These are phyloP conservation scores for Hypoxylon fuscum DNA, from an alignment of 495 filamentous ascomycete genomes.

Conservation along the genomic window DNA sequence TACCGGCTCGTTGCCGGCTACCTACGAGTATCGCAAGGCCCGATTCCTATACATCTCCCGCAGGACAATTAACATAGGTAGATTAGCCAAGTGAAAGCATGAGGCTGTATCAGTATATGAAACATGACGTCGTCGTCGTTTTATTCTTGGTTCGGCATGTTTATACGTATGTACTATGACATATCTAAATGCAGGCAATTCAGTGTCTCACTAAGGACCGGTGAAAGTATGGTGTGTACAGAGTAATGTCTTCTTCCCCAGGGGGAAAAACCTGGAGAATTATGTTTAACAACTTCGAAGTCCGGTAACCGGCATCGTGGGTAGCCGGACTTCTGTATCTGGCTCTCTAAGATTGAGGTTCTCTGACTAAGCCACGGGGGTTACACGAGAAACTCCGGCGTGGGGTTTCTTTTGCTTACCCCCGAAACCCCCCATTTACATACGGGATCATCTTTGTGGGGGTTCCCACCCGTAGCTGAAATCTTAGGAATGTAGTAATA, in stretches of 20 bases:
- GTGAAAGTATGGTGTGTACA: background rate
- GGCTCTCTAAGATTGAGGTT: constrained; percentile 1
- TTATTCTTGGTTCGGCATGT: constrained; percentile 13
- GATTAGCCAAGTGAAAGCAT: constrained; percentile 16
- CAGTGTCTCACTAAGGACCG: background rate
- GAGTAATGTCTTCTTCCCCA: too few species aligned
- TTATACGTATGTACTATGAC: background rate
- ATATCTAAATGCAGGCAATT: background rate
- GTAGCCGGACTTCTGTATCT: constrained; percentile 17
- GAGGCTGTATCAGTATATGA: background rate
- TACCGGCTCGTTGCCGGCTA: constrained; percentile 19
- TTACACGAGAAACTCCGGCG: constrained; percentile 27
- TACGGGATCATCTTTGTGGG: constrained; percentile 5
- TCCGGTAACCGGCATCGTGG: constrained; percentile 7
- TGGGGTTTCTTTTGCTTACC: constrained; percentile 14
- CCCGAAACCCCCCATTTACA: background rate
- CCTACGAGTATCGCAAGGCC: constrained; percentile 11
- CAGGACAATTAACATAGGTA: constrained; percentile 12
- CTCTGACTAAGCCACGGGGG: constrained; percentile 26
- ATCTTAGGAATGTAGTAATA: constrained; percentile 25
- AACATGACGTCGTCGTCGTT: constrained; percentile 15
- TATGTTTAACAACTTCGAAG: constrained; percentile 12
- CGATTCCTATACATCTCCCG: constrained; percentile 15
- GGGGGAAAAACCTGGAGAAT: too few species aligned
- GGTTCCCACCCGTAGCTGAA: constrained; percentile 23